Percentiles rank a stretch among this genome's conserved stretches.
Conservation (phyloP, 2,329 filamentous ascomycete genomes). For the Microsporum canis region DNA sequence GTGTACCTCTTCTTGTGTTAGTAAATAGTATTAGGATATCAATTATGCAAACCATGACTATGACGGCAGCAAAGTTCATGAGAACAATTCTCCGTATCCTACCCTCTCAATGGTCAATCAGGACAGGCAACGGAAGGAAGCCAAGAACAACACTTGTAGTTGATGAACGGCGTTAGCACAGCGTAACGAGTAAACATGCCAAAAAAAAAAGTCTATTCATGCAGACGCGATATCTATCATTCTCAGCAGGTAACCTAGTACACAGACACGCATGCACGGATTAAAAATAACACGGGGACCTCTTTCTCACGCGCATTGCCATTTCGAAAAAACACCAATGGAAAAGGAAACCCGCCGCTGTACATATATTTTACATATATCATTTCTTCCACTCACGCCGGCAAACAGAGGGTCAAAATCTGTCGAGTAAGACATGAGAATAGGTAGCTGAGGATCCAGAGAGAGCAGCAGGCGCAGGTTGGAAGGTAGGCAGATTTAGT, state of each 20-base stretch:
- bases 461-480: background rate
- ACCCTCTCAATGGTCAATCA: too few relatives aligned
- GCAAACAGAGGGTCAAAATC: background rate
- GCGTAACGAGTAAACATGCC: background rate
- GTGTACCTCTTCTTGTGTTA: background rate
- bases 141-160: too few relatives aligned
- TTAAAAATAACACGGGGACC: background rate
- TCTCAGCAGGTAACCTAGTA: conserved; percentile 3
- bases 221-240: conserved; percentile 4
- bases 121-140: too few relatives aligned
- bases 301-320: background rate
- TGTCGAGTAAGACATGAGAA: background rate
- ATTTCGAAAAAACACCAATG: background rate
- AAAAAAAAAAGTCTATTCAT: conserved; percentile 5
- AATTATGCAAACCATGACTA: background rate
- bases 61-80: background rate
- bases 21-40: background rate
- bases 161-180: too few relatives aligned
- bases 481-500: background rate
- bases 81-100: too few relatives aligned
- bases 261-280: conserved; percentile 3
- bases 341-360: conserved; percentile 2
- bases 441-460: background rate
- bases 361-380: conserved; percentile 6
- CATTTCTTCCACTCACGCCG: background rate